Evolutionary conservation across 208 protist genomes (phyloP).

Genomic region (Tetramitus jugosus): DNA sequence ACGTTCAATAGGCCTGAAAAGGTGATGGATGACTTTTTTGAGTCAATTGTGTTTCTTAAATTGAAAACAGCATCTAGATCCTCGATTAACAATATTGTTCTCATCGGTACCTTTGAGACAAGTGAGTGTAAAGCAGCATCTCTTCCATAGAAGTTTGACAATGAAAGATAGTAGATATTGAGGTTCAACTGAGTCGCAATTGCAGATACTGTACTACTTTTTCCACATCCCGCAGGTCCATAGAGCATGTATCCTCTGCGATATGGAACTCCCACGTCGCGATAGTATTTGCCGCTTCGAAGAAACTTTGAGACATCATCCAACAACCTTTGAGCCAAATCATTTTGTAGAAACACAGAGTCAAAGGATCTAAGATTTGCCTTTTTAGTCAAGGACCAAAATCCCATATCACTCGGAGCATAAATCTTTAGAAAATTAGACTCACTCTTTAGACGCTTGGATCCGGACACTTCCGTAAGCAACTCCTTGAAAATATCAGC

Average conservation of each 20-base stretch:
- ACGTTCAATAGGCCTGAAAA: slow-evolving; percentile 89
- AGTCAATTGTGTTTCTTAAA: background rate
- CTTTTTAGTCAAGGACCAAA: too few species aligned
- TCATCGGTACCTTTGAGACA: slow-evolving; percentile 50
- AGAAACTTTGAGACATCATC: background rate
- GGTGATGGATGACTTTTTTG: slow-evolving; percentile 44
- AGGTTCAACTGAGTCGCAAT: slow-evolving; percentile 75
- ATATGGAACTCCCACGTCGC: background rate
- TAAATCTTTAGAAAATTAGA: too few species aligned
- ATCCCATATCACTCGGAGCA: too few species aligned
- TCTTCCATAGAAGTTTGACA: slow-evolving; percentile 61
- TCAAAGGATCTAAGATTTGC: background rate
- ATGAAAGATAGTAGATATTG: slow-evolving; percentile 78
- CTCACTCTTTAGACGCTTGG: too few species aligned
- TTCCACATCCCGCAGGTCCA: slow-evolving; percentile 64
- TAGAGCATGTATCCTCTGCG: slow-evolving; percentile 35
- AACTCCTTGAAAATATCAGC: too few species aligned
- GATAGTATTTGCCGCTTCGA: background rate
- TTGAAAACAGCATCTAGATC: slow-evolving; percentile 85
- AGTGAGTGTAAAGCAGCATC: slow-evolving; percentile 72
- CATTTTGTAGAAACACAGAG: background rate
- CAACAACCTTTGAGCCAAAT: background rate
- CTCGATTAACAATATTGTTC: slow-evolving; percentile 81
- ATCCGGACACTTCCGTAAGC: too few species aligned
- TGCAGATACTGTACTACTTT: slow-evolving; percentile 81